These are phyloP conservation scores for Cytospora piceicola DNA, from an alignment of 2,329 filamentous ascomycete species.

Conservation along the genomic window DNA sequence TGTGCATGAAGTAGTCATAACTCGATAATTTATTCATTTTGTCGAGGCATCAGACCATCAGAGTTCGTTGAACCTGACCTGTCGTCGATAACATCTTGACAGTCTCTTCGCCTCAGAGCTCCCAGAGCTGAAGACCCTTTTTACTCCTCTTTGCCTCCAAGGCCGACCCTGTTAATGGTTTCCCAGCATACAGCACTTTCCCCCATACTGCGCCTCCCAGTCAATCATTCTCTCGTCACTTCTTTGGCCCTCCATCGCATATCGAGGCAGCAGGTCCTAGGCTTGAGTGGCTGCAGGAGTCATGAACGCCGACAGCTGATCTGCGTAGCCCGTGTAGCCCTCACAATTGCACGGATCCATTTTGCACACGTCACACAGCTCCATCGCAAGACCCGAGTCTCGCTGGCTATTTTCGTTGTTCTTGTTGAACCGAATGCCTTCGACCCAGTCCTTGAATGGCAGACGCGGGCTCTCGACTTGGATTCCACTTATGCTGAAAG, in stretches of 20 bases:
- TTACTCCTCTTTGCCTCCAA: conserved; percentile 17
- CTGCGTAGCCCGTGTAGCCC: conserved; percentile 27
- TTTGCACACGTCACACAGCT: conserved; percentile 26
- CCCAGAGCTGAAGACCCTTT: neutral
- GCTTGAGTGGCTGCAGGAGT: conserved; percentile 17
- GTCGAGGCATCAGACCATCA: neutral
- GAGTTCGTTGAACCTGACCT: neutral
- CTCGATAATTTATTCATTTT: too few species aligned
- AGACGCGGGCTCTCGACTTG: conserved; percentile 29
- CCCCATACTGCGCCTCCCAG: conserved; percentile 22
- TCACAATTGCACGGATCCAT: conserved; percentile 26
- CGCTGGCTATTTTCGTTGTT: conserved; percentile 15
- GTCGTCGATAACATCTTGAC: neutral
- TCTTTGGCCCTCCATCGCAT: neutral
- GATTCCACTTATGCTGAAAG: conserved; percentile 20
- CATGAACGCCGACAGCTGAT: conserved; percentile 29
- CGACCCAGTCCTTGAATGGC: conserved; percentile 30
- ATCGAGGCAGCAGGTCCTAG: neutral
- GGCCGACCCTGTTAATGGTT: neutral
- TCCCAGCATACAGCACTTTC: neutral
- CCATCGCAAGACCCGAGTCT: conserved; percentile 27
- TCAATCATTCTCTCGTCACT: conserved; percentile 18
- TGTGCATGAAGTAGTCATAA: too few species aligned
- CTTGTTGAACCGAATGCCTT: conserved; percentile 24
- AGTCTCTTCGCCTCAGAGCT: neutral